phyloP scores from a whole-genome alignment of 2,329 filamentous ascomycete species.

The Triangularia verruculosa region DNA sequence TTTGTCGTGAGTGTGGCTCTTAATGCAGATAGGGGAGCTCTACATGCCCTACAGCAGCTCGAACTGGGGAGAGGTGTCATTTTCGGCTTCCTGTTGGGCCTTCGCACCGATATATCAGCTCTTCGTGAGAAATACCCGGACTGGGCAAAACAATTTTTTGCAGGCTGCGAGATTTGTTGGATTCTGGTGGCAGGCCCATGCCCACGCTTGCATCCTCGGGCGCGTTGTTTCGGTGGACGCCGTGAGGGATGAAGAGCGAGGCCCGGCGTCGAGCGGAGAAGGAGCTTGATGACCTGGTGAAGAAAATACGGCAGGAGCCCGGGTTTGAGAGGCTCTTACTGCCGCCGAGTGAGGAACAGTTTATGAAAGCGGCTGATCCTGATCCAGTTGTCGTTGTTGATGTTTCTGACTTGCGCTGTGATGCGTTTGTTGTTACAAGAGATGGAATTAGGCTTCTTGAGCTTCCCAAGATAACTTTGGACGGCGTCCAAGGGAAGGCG shows the following conservation, averaged over 20 bases:
- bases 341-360: slow-evolving; percentile 2
- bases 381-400: slow-evolving; percentile 16
- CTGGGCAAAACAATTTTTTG: slow-evolving; percentile 13
- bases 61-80: slow-evolving; percentile 11
- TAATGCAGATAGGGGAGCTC: background rate
- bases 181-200: too few species aligned
- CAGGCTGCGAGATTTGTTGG: slow-evolving; percentile 25
- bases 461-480: slow-evolving; percentile 1
- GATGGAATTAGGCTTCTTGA: slow-evolving; percentile 16
- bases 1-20: background rate
- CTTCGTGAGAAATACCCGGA: background rate
- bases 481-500: background rate
- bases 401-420: slow-evolving; percentile 12
- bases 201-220: background rate
- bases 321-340: slow-evolving; percentile 10
- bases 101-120: slow-evolving; percentile 8
- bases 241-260: too few species aligned
- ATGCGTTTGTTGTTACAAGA: slow-evolving; percentile 15
- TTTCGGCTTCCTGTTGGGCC: slow-evolving; percentile 1
- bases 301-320: slow-evolving; percentile 10
- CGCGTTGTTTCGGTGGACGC: too few species aligned
- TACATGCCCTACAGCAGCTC: slow-evolving; percentile 3
- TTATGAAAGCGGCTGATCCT: slow-evolving; percentile 10
- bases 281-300: slow-evolving; percentile 6
- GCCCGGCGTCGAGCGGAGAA: slow-evolving; percentile 11